Evolutionary conservation across 441 rosid species (phyloP).

Genomic region (Syzygium syzygioides): DNA sequence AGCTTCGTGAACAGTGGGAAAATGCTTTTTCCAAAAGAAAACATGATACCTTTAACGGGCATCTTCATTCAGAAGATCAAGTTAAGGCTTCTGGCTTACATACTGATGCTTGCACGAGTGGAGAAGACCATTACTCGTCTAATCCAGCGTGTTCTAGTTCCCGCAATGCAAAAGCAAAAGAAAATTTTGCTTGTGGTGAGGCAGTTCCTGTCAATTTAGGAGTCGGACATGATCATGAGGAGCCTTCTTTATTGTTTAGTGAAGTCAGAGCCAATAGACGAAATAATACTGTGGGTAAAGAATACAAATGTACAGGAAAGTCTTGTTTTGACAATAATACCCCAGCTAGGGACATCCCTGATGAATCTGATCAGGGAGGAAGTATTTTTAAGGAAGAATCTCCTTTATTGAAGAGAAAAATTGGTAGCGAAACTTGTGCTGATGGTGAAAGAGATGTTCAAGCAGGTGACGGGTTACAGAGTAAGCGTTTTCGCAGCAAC

Average conservation of each 20-base stretch:
- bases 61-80: constrained; percentile 25
- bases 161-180: constrained; percentile 2
- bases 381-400: background rate
- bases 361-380: background rate
- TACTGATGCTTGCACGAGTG: constrained; percentile 13
- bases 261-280: background rate
- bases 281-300: background rate
- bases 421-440: constrained; percentile 12
- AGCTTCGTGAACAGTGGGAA: constrained; percentile 59
- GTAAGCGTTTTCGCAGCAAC: constrained; percentile 5
- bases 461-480: background rate
- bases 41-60: constrained; percentile 16
- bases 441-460: constrained; percentile 14
- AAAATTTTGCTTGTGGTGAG: constrained; percentile 8
- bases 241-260: constrained; percentile 5
- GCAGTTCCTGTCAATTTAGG: background rate
- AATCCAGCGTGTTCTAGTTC: constrained; percentile 13
- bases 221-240: background rate
- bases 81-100: constrained; percentile 24
- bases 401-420: constrained; percentile 4
- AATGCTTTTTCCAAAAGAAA: constrained; percentile 40
- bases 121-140: background rate
- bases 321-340: constrained; percentile 1
- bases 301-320: background rate
- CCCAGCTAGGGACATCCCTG: background rate